A percentile compares a stretch with the other conserved stretches of the same genome.
These are phyloP conservation scores for Cyclotella baltica DNA, from an alignment of 108 stramenopile species.

Conservation along the genomic window DNA sequence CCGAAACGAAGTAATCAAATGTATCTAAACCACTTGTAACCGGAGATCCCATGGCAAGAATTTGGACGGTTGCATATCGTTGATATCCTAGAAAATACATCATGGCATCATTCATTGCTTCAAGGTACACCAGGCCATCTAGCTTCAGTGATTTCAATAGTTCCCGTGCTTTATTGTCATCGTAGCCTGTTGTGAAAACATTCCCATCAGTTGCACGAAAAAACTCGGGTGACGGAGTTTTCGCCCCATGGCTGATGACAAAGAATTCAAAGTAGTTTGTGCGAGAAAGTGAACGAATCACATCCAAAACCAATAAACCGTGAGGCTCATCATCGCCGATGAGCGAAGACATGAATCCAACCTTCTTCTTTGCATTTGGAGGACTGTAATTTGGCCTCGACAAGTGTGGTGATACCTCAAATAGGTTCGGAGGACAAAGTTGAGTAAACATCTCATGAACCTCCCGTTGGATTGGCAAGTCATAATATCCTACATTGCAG, in stretches of 20 bases:
- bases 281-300: conserved; percentile 27
- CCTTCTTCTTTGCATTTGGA: conserved; percentile 26
- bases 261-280: conserved; percentile 32
- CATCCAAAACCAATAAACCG: conserved; percentile 41
- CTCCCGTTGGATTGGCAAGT: conserved; percentile 15
- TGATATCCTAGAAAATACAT: conserved; percentile 47
- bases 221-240: conserved; percentile 23
- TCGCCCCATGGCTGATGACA: conserved; percentile 29
- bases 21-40: conserved; percentile 37
- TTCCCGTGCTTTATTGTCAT: conserved; percentile 23
- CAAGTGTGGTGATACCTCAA: conserved; percentile 28
- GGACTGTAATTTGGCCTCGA: not conserved
- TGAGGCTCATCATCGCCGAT: conserved; percentile 53
- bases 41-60: conserved; percentile 51
- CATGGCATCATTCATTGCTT: conserved; percentile 47
- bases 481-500: conserved; percentile 26
- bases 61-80: conserved; percentile 44
- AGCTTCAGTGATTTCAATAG: conserved; percentile 37
- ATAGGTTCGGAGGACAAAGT: conserved; percentile 18
- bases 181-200: conserved; percentile 27
- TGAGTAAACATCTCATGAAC: conserved; percentile 26
- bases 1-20: conserved; percentile 54
- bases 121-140: conserved; percentile 47
- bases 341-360: conserved; percentile 49
- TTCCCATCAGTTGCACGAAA: conserved; percentile 15